Conservation (phyloP, 495 filamentous ascomycete genomes). For the Lasiosphaeriaceae sp. region DNA sequence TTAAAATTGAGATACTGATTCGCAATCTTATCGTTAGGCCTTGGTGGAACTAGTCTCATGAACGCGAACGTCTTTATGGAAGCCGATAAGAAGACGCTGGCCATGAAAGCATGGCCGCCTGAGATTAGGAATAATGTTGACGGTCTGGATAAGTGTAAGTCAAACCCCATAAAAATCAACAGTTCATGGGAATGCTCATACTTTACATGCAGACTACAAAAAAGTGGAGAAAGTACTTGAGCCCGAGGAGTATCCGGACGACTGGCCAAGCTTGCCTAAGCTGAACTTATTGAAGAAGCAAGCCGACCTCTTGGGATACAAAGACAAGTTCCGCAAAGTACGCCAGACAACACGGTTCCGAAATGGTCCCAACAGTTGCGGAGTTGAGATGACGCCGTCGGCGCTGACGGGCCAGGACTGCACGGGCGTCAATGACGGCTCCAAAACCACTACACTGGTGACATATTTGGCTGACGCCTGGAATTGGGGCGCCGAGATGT, state of each 20-base stretch:
- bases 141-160: constrained; percentile 49
- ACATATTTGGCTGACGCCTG: constrained; percentile 69
- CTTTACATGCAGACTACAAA: constrained; percentile 55
- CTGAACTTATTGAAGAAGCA: constrained; percentile 55
- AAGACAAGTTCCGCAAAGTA: constrained; percentile 52
- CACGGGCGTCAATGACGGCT: constrained; percentile 65
- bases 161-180: not conserved
- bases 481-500: constrained; percentile 73
- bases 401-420: constrained; percentile 56
- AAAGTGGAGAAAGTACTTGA: constrained; percentile 55
- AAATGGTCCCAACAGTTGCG: constrained; percentile 56
- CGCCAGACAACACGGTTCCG: constrained; percentile 60
- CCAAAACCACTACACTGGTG: constrained; percentile 60
- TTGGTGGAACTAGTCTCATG: constrained; percentile 61
- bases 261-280: constrained; percentile 53
- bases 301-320: constrained; percentile 45
- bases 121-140: constrained; percentile 50
- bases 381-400: constrained; percentile 59
- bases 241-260: constrained; percentile 54
- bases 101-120: constrained; percentile 55
- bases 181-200: too few relatives aligned
- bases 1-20: too few relatives aligned
- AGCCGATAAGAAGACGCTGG: constrained; percentile 52
- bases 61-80: constrained; percentile 66
- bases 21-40: too few relatives aligned